Evolutionary conservation across 1,284 basidiomycete genomes (phyloP).

Genomic region (Ganoderma lucidum): DNA sequence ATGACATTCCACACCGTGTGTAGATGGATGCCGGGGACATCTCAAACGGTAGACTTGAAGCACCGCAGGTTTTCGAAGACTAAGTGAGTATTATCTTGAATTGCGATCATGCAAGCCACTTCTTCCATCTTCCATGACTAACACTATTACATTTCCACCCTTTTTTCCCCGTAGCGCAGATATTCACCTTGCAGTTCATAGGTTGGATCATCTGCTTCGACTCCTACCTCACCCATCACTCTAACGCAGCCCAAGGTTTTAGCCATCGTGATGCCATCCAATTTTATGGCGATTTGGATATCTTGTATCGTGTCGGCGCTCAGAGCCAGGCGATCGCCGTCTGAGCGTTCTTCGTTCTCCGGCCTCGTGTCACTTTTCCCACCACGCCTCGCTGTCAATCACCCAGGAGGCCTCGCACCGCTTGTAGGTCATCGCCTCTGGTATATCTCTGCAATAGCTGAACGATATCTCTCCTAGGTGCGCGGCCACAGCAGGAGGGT

Average conservation of each 20-base stretch:
- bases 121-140: background rate
- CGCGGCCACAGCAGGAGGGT: background rate
- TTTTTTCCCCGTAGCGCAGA: background rate
- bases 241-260: background rate
- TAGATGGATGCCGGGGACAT: background rate
- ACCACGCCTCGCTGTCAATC: conserved; percentile 6
- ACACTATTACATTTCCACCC: background rate
- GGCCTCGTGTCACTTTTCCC: conserved; percentile 1
- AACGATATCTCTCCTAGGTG: background rate
- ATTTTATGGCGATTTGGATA: background rate
- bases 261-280: background rate
- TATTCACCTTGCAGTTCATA: background rate
- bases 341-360: background rate
- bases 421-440: background rate
- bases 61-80: background rate
- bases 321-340: background rate
- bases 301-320: background rate
- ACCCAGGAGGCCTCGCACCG: background rate
- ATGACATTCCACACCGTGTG: background rate
- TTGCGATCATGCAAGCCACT: background rate
- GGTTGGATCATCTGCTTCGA: background rate
- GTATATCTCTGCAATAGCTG: background rate
- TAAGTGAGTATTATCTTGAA: background rate
- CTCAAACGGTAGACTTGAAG: background rate
- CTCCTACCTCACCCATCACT: background rate